Conservation (phyloP, 129 eudicot species). For the Chrysanthemum lavandulifolium region DNA sequence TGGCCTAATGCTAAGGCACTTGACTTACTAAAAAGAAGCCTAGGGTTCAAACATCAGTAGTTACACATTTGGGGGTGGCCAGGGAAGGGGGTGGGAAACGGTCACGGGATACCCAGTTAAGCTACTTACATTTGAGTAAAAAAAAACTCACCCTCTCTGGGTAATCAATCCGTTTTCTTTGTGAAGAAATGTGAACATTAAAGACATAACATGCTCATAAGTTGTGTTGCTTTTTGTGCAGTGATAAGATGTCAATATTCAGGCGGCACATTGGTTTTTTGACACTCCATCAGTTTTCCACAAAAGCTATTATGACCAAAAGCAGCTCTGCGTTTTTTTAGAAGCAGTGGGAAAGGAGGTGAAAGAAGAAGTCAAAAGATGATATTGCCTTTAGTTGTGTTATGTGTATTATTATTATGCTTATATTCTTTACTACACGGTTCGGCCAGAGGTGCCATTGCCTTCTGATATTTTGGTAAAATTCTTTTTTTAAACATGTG, state of each 20-base stretch:
- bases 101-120: too few species aligned
- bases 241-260: constrained; percentile 12
- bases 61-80: too few species aligned
- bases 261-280: not conserved
- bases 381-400: not conserved
- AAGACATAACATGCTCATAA: constrained; percentile 8
- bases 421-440: constrained; percentile 11
- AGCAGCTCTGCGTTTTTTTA: constrained; percentile 27
- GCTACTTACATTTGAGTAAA: too few species aligned
- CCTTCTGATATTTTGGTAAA: too few species aligned
- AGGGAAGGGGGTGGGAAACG: too few species aligned
- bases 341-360: constrained; percentile 19
- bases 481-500: too few species aligned
- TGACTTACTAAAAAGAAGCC: too few species aligned
- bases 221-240: constrained; percentile 18
- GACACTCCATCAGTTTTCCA: too few species aligned
- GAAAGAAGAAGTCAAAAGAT: constrained; percentile 5
- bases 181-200: not conserved
- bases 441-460: too few species aligned
- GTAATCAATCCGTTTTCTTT: not conserved
- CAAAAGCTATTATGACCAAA: not conserved
- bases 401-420: not conserved
- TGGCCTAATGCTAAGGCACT: too few species aligned
- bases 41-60: too few species aligned
- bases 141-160: too few species aligned